These are phyloP conservation scores for Vanderwaltozyma yarrowii DNA, from an alignment of 805 yeast species.

Conservation along the genomic window DNA sequence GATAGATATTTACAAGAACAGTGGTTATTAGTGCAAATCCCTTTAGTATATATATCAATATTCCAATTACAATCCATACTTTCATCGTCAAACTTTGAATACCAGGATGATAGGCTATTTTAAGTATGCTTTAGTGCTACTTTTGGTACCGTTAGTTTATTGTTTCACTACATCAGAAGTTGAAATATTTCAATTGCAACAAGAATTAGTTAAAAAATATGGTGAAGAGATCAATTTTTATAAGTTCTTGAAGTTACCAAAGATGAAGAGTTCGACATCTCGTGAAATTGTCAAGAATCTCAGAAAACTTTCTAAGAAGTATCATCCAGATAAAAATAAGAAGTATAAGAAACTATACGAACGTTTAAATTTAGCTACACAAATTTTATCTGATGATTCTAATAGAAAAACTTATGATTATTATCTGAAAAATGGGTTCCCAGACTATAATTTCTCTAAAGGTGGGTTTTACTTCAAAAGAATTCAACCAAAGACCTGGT, in stretches of 20 bases:
- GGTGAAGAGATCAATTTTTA: slow-evolving; percentile 58
- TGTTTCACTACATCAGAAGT: slow-evolving; percentile 60
- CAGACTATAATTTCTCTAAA: slow-evolving; percentile 63
- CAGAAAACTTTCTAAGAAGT: slow-evolving; percentile 54
- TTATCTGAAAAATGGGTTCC: slow-evolving; percentile 76
- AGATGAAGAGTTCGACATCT: slow-evolving; percentile 31
- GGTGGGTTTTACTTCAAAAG: slow-evolving; percentile 43
- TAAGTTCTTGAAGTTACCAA: slow-evolving; percentile 47
- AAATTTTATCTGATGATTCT: slow-evolving; percentile 53
- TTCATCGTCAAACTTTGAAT: no score
- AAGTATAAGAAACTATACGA: slow-evolving; percentile 49
- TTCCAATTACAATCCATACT: no score
- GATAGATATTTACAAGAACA: no score
- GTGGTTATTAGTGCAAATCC: no score
- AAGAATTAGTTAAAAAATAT: slow-evolving; percentile 50
- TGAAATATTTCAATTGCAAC: slow-evolving; percentile 68
- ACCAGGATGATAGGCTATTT: background rate
- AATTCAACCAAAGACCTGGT: slow-evolving; percentile 56
- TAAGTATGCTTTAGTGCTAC: slow-evolving; percentile 3
- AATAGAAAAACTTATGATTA: slow-evolving; percentile 71
- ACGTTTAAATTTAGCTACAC: slow-evolving; percentile 63
- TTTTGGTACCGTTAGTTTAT: slow-evolving; percentile 25
- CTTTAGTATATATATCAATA: no score
- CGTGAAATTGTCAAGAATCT: slow-evolving; percentile 56
- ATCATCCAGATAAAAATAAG: slow-evolving; percentile 78